Conservation (phyloP, 352 stramenopile genomes). For the Peronosclerospora sorghi region DNA sequence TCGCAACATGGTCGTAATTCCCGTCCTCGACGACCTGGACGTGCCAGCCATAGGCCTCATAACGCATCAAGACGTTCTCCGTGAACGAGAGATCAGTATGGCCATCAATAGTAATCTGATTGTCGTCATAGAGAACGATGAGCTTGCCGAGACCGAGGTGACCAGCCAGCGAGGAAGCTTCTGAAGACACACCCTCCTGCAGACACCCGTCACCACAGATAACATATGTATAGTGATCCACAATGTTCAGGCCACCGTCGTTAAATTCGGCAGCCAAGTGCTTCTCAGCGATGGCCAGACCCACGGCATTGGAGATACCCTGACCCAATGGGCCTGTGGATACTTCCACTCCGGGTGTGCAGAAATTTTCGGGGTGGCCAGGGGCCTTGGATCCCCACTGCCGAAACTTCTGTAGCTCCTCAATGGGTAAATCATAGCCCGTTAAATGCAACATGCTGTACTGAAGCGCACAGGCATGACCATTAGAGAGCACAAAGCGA, state of each 20-base stretch:
- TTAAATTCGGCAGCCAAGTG: constrained; percentile 98
- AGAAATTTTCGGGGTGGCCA: constrained; percentile 97
- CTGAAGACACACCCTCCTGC: constrained; percentile 95
- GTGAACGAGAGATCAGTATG: constrained; percentile 94
- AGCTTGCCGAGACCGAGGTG: constrained; percentile 97
- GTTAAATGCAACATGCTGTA: constrained; percentile 99
- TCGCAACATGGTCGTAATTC: constrained; percentile 87
- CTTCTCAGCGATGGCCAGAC: constrained; percentile 93
- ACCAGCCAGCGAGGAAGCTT: constrained; percentile 93
- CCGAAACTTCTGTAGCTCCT: constrained; percentile 97
- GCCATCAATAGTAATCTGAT: constrained; percentile 99
- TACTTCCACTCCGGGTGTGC: constrained; percentile 91
- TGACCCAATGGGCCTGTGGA: constrained; percentile 95
- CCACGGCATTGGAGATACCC: constrained; percentile 97
- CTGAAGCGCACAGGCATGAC: constrained; percentile 96
- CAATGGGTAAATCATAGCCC: constrained; percentile 90
- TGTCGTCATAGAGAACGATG: constrained; percentile 99
- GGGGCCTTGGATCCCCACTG: constrained; percentile 92
- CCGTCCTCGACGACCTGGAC: constrained; percentile 91
- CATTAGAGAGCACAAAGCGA: constrained; percentile 98
- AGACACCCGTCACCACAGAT: constrained; percentile 99
- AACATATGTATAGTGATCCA: constrained; percentile 98
- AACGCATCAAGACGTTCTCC: constrained; percentile 96
- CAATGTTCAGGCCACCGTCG: constrained; percentile 87
- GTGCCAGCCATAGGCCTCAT: constrained; percentile 98